Evolutionary conservation across 2,329 filamentous ascomycete species (phyloP), one percentile per base, ranked within the genome.

Genomic region (Colletotrichum lupini): DNA sequence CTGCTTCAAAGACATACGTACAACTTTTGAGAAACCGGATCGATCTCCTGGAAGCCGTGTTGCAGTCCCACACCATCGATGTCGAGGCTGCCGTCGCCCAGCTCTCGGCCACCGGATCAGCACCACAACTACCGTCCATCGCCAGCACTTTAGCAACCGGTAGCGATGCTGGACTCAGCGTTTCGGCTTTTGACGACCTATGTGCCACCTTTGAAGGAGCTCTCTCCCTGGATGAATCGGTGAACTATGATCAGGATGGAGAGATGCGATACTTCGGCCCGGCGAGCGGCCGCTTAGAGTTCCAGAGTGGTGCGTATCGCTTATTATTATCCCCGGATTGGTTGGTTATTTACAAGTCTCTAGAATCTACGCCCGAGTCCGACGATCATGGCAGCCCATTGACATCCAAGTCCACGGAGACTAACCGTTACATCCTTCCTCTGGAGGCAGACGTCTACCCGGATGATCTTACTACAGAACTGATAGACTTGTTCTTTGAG

Each of bases 201-300:
- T 74, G 72, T 52, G 63, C 75, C 2, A 76, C 75, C 3, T 79
- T 81, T 60, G 79, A 82, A 52, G 81, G 81, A 1, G 76, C 79
- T 4, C 74, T 83, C 1, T 80, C 79, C 19, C 58, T 82, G 0
- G 81, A 83, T n/a, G 81, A 82, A 52, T 78, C 80, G 6, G 71
- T 81, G 32, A 81, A 82, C 49, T 82, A 80, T 30, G 81, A 83
- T 26, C 77, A 77, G 28, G 81, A 83, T 55, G 76, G 72, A 49
- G 81, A 83, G 62, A 76, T 79, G 58, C 75, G 79, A 1, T 84
- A 82, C 61, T 83, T 83, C 69, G 82, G 82, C 0, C 77, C 80
- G 1, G 79, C 81, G 0, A 84, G 82, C 69, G 82, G 82, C 1
- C 78, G 81, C 2, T 75, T 83, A 4, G 76, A 80, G 12, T 82